Evolutionary conservation across 495 filamentous ascomycete species (phyloP).

Genomic region (Lasiosphaeriaceae sp.): DNA sequence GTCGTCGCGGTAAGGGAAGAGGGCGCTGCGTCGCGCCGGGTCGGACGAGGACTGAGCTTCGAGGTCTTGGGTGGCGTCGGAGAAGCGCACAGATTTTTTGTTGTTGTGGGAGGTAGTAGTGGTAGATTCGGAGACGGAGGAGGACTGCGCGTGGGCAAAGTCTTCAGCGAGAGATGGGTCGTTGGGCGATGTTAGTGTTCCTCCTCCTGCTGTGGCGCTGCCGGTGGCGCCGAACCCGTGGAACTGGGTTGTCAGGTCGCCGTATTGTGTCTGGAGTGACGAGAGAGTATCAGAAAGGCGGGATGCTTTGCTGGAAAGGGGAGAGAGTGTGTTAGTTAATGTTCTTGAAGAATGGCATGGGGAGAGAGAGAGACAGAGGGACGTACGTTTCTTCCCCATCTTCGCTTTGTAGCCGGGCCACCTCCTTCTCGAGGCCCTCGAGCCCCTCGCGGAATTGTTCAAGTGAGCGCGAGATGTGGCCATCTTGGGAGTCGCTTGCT

Average conservation of each 20-base stretch:
- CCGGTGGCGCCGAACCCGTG: conserved; percentile 53
- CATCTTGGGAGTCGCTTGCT: conserved; percentile 74
- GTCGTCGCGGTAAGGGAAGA: conserved; percentile 64
- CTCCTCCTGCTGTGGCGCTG: conserved; percentile 25
- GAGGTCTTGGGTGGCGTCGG: conserved; percentile 40
- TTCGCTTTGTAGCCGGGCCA: conserved; percentile 52
- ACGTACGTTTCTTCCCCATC: conserved; percentile 54
- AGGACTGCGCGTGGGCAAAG: conserved; percentile 57
- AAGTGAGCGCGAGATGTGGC: conserved; percentile 83
- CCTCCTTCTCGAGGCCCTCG: conserved; percentile 66
- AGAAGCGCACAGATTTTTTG: conserved; percentile 85
- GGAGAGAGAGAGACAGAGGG: conserved; percentile 1
- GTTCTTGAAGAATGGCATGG: not conserved
- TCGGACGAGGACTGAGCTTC: conserved; percentile 33
- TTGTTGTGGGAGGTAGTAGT: conserved; percentile 15
- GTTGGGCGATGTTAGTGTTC: conserved; percentile 58
- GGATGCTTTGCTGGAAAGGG: conserved; percentile 44
- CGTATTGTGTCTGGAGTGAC: conserved; percentile 54
- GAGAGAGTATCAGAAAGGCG: conserved; percentile 46
- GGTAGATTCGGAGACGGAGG: not conserved
- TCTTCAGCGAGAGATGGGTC: conserved; percentile 61
- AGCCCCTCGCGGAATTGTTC: conserved; percentile 83
- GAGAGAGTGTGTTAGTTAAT: not conserved
- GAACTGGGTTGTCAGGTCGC: conserved; percentile 57
- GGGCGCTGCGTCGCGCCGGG: conserved; percentile 37